Percentiles rank a stretch among this genome's conserved stretches.
Conservation (phyloP, 371 early-diverging fungal species). For the Actinomortierella ambigua region DNA sequence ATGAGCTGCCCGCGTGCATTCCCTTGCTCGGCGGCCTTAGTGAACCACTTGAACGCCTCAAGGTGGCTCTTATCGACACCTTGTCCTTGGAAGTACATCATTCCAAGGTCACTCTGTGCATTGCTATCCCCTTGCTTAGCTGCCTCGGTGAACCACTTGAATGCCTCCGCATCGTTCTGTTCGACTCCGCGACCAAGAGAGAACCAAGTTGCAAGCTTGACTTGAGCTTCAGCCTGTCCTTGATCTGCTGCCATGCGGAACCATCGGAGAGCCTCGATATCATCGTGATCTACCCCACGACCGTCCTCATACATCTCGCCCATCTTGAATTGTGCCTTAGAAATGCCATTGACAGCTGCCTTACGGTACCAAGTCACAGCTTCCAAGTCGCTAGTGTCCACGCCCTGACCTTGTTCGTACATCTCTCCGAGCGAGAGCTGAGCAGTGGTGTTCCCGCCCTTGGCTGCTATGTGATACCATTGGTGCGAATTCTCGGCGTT, state of each 20-base stretch:
- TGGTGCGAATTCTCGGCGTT: no score
- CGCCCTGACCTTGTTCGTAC: constrained; percentile 79
- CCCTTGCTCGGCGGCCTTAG: constrained; percentile 62
- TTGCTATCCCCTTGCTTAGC: constrained; percentile 78
- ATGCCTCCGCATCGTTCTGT: constrained; percentile 65
- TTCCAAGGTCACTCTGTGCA: constrained; percentile 69
- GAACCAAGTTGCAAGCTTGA: constrained; percentile 84
- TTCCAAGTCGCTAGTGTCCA: constrained; percentile 57
- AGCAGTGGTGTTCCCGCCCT: constrained; percentile 79
- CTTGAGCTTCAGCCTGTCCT: constrained; percentile 75
- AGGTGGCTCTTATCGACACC: constrained; percentile 72
- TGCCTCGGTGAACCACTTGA: constrained; percentile 72
- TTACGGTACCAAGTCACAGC: constrained; percentile 83
- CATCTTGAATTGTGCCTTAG: constrained; percentile 66
- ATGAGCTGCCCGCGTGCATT: constrained; percentile 81
- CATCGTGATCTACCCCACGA: constrained; percentile 73
- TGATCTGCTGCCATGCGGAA: constrained; percentile 67
- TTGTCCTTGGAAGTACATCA: constrained; percentile 83
- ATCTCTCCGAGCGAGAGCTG: constrained; percentile 82
- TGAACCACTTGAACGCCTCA: constrained; percentile 75
- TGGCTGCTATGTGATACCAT: constrained; percentile 76
- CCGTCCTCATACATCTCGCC: constrained; percentile 86
- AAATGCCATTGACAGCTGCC: constrained; percentile 77
- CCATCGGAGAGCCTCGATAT: constrained; percentile 70
- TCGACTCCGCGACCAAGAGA: constrained; percentile 83